Base-by-base conservation (phyloP, 2,329 filamentous ascomycete genomes). In the Cyphellophora europaea region DNA sequence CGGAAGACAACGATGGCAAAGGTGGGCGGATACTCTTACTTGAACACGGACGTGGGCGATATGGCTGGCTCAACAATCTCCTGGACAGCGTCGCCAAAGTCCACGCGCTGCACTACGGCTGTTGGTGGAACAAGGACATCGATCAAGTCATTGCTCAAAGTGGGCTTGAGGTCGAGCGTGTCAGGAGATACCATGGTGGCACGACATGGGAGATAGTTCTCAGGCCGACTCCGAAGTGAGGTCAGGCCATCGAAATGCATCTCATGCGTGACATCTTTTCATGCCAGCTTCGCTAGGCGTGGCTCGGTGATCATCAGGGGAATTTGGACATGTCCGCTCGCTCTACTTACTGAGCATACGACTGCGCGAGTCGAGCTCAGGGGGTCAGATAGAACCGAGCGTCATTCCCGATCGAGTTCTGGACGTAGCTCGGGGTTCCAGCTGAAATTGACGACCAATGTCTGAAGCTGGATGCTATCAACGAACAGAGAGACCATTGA, bases 51-150 rank as follows among this genome's bases (percentile, higher is more conserved):
- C 54, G 63, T 19, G 65, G 64, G 16, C 41, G 62, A 38, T 66
- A 66, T 41, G 51, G 47, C 15, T 67, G 63, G 61, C 23, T 69
- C 42, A 69, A 70, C 50, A 49, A 50, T 4, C 53, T 67, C 10
- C 48, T 70, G 36, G 66, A 69, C 44, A 62, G 61, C 32, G 48
- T 63, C 36, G 66, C 66, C 2, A 53, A 62, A 4, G 53, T 57
- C 25, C 66, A 69, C 52, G 66, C 66, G 19, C 54, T 66, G 42
- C 53, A 58, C n/a, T 63, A 67, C 52, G 66, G 66, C 11, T 70
- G 66, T 48, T 70, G 66, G 66, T 68, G 62, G 58, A 70, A 70
- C 49, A 57, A 64, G 25, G 66, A 70, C 55, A 66, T 70, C 30
- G 63, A 61, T 19, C 52, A 56, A 36, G 61, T 69, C 43, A 56